Evolutionary conservation across 805 yeast genomes (phyloP).

Genomic region (Sporopachydermia lactativora): DNA sequence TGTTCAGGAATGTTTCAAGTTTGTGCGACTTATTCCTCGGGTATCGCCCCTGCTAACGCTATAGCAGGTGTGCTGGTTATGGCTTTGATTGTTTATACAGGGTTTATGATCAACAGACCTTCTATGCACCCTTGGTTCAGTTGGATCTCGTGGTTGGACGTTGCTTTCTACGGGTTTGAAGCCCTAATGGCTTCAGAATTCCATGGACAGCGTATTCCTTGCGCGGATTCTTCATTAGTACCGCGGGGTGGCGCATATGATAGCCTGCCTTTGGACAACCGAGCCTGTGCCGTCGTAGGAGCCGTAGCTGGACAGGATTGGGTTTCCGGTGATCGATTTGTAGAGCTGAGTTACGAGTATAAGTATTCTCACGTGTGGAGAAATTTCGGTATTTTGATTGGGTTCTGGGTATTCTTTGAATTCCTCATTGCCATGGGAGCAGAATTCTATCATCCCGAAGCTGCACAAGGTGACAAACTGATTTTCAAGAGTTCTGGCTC

Average conservation of each 20-base stretch:
- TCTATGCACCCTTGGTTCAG: slow-evolving; percentile 36
- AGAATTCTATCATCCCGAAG: slow-evolving; percentile 19
- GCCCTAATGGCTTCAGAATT: slow-evolving; percentile 33
- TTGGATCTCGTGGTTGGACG: slow-evolving; percentile 34
- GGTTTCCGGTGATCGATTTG: slow-evolving; percentile 49
- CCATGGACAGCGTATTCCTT: slow-evolving; percentile 23
- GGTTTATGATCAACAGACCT: slow-evolving; percentile 31
- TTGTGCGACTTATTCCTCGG: slow-evolving; percentile 23
- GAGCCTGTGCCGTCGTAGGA: slow-evolving; percentile 50
- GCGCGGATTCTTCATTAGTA: slow-evolving; percentile 19
- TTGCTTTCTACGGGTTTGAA: slow-evolving; percentile 31
- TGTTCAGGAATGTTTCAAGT: slow-evolving; percentile 40
- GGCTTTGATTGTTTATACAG: slow-evolving; percentile 28
- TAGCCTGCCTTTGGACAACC: slow-evolving; percentile 19
- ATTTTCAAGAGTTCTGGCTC: slow-evolving; percentile 12
- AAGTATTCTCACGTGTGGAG: slow-evolving; percentile 26
- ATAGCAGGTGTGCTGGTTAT: slow-evolving; percentile 28
- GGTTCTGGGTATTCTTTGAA: slow-evolving; percentile 13
- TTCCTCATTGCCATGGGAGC: slow-evolving; percentile 15
- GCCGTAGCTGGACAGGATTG: slow-evolving; percentile 35
- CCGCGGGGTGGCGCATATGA: slow-evolving; percentile 34
- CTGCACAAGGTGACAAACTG: slow-evolving; percentile 21
- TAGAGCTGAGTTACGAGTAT: slow-evolving; percentile 35
- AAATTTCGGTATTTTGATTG: slow-evolving; percentile 21
- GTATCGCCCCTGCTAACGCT: slow-evolving; percentile 28